A percentile compares a stretch with the other conserved stretches of the same genome.
These are phyloP conservation scores for Microstroma glucosiphilum DNA, from an alignment of 1,284 basidiomycete species.

Conservation along the genomic window DNA sequence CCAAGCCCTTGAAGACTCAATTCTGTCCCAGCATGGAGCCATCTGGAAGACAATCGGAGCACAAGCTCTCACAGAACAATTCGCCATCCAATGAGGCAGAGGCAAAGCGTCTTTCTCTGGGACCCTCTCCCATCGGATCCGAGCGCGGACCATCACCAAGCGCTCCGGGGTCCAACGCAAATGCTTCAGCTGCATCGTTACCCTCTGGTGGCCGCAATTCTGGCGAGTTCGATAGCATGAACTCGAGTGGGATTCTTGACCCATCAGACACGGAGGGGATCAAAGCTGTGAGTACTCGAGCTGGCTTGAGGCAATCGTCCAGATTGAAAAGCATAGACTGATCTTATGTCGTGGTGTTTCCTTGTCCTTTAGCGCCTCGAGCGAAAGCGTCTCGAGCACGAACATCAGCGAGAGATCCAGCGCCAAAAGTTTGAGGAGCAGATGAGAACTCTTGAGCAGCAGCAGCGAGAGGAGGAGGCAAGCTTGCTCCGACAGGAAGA, in stretches of 20 bases:
- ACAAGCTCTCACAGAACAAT: too few relatives aligned
- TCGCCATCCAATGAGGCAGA: neutral
- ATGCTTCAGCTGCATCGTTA: neutral
- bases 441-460: constrained; percentile 31
- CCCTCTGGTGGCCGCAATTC: neutral
- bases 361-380: constrained; percentile 20
- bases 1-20: too few relatives aligned
- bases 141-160: neutral
- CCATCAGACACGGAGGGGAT: neutral
- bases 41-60: too few relatives aligned
- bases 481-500: constrained; percentile 21
- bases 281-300: constrained; percentile 3
- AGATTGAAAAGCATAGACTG: neutral
- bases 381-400: constrained; percentile 34
- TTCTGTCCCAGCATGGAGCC: too few relatives aligned
- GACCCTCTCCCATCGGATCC: constrained; percentile 5
- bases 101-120: constrained; percentile 1
- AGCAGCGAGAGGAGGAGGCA: constrained; percentile 36
- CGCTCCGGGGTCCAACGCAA: neutral
- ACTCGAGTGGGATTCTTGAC: neutral
- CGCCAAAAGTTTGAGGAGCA: constrained; percentile 37
- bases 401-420: constrained; percentile 33
- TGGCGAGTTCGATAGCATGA: neutral
- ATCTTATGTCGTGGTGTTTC: neutral
- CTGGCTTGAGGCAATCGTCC: neutral